phyloP scores from a whole-genome alignment of 2,329 filamentous ascomycete species.

The Botrytis aclada region DNA sequence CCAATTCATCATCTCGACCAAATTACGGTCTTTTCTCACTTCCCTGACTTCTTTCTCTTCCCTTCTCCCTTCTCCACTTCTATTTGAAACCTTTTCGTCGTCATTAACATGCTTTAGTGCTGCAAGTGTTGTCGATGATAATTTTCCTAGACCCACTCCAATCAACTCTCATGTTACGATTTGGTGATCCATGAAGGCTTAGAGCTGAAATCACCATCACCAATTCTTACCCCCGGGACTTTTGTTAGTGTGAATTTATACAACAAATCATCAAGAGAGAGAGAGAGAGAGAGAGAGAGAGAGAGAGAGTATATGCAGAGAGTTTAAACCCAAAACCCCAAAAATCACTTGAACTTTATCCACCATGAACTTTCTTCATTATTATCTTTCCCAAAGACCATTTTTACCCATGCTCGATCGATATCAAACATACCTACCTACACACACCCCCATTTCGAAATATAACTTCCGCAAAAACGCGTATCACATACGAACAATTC shows the following conservation, averaged over 20 bases:
- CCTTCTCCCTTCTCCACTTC: neutral
- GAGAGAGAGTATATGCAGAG: no score
- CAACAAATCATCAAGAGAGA: neutral
- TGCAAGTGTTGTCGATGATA: conserved; percentile 1
- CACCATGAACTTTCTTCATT: neutral
- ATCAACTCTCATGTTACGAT: neutral
- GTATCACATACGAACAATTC: neutral
- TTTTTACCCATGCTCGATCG: neutral
- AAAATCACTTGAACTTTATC: neutral
- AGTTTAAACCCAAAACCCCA: neutral
- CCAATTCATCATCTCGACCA: neutral
- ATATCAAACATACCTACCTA: neutral
- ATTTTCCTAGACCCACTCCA: conserved; percentile 1
- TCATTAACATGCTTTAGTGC: neutral
- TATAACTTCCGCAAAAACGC: neutral
- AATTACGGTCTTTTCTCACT: neutral
- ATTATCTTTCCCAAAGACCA: neutral
- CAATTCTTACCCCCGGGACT: neutral
- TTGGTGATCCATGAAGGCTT: neutral
- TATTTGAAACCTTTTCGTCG: conserved; percentile 8
- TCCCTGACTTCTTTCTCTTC: neutral
- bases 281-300: no score
- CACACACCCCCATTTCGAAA: neutral
- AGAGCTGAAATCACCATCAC: neutral
- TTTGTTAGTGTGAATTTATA: neutral